Base-by-base conservation (phyloP, 2,329 filamentous ascomycete species). In the Xylariaceae sp. region DNA sequence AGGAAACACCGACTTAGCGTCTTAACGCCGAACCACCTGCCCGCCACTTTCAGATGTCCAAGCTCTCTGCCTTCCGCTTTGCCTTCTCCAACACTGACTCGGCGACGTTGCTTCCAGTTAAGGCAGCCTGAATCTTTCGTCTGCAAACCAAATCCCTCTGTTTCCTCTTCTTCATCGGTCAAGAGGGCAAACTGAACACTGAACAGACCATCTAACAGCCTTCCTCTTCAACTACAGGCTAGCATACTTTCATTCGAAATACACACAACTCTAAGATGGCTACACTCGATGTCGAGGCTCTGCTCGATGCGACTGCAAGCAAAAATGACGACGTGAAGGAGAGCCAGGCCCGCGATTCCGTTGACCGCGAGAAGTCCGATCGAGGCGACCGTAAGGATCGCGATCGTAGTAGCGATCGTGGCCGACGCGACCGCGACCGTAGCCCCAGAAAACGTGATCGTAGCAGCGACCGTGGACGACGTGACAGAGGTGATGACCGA, bases 251-350 rank as follows among this genome's bases (percentile, higher is more conserved):
- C 14, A 23, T n/a, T n/a, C 16, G 8, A 11, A 9, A 8, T 43
- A 29, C 37, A 37, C n/a, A 34, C 58, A 44, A 45, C 41, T 55
- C 61, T 45, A 75, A 64, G 61, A 82, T 83, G 79, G 75, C 79
- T 49, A 78, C 75, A 55, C 73, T 82, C 67, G 92, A 96, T 72
- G 91, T 97, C 68, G 93, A 97, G 81, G 91, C 92, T 65, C 84
- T 97, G 64, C 87, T 97, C 67, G 92, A 96, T 76, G 91, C 90
- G 48, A 91, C 90, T 62, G 91, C 90, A 49, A 87, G 87, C 72
- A 80, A 82, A 65, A 76, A 79, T 58, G 73, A 74, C 56, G 77
- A 79, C 51, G 78, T 82, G 51, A 79, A 79, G 68, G 79, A 79
- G 58, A 71, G 68, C 60, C 77, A 76, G 67, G 67, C 74, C 62